phyloP scores from a whole-genome alignment of 495 filamentous ascomycete species.

The Achaetomiella virescens region DNA sequence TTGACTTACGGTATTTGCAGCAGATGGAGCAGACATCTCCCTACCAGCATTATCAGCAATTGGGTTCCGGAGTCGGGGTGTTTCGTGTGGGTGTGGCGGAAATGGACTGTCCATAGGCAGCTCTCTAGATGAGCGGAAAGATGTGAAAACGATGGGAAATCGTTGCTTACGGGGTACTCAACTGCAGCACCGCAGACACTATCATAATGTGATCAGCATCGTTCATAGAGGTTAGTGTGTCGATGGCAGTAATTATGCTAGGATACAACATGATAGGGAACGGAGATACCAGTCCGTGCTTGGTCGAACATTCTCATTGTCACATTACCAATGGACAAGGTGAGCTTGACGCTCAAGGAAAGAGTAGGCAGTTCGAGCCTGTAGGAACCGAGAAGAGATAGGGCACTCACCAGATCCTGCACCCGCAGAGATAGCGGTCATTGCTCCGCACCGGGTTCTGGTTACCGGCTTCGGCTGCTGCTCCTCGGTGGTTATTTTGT shows the following conservation, averaged over 20 bases:
- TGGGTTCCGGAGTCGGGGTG: no score
- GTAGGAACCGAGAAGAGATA: background rate
- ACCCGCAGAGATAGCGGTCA: slow-evolving; percentile 3
- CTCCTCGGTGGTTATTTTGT: background rate
- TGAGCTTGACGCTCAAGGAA: background rate
- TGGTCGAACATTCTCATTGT: no score
- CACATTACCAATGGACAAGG: no score
- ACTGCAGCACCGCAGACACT: slow-evolving; percentile 5
- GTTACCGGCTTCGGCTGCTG: background rate
- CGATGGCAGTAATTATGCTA: no score
- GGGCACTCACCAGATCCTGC: slow-evolving; percentile 6
- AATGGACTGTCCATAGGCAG: no score
- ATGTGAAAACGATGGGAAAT: no score
- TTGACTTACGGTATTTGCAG: background rate
- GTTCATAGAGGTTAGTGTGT: no score
- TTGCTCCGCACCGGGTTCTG: background rate
- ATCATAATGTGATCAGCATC: background rate
- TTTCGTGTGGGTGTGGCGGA: no score
- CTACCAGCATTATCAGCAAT: no score
- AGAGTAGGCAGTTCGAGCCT: background rate
- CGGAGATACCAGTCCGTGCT: no score
- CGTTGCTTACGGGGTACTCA: slow-evolving; percentile 4
- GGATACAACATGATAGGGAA: no score
- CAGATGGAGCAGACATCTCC: slow-evolving; percentile 6
- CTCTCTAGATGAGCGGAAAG: no score